A percentile compares a stretch with the other conserved stretches of the same genome.
phyloP scores from a whole-genome alignment of 352 stramenopile species.

The Pythium biforme region DNA sequence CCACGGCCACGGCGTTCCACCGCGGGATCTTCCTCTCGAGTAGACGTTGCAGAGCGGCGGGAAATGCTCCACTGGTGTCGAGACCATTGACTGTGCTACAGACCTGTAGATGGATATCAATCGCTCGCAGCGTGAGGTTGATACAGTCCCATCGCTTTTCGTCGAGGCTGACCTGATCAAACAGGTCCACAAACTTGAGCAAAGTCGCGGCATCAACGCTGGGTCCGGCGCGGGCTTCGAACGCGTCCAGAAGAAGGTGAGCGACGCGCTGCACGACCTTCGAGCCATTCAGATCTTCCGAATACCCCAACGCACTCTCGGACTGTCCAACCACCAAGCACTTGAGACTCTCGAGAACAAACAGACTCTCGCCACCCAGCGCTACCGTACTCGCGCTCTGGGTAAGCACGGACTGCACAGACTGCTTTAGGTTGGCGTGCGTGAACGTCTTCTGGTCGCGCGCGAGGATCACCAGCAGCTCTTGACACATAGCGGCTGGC shows the following conservation, averaged over 20 bases:
- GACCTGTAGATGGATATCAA: constrained; percentile 27
- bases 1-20: constrained; percentile 53
- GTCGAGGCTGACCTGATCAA: constrained; percentile 29
- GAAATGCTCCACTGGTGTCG: constrained; percentile 4
- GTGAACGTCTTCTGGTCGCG: constrained; percentile 27
- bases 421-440: constrained; percentile 42
- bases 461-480: constrained; percentile 33
- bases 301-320: neutral
- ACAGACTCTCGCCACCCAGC: neutral
- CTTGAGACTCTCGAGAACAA: constrained; percentile 26
- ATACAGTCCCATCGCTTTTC: constrained; percentile 42
- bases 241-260: constrained; percentile 59
- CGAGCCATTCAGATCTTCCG: constrained; percentile 17
- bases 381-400: neutral
- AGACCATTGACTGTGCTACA: no score
- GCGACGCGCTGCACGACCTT: constrained; percentile 52
- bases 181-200: constrained; percentile 25
- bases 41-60: constrained; percentile 29
- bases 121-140: constrained; percentile 40
- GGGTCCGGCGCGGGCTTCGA: constrained; percentile 22
- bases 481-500: constrained; percentile 28
- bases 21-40: constrained; percentile 27
- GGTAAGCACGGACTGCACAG: constrained; percentile 35
- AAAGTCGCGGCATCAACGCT: constrained; percentile 1
- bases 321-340: constrained; percentile 15